These are phyloP conservation scores for Isochrysis galbana DNA, from an alignment of 78 protist genomes.

Conservation along the genomic window DNA sequence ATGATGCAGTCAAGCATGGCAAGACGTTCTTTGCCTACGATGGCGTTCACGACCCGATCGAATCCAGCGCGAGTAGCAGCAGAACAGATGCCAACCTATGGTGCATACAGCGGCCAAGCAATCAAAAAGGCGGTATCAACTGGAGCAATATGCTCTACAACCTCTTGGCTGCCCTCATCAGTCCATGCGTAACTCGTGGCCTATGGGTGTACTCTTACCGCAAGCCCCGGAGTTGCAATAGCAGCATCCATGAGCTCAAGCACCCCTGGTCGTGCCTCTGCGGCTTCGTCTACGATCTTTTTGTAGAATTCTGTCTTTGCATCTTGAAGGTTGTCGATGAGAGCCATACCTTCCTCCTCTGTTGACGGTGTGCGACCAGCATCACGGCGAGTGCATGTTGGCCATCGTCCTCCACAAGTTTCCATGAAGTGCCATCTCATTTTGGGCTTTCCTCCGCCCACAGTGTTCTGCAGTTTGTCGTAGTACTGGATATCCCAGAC, in stretches of 20 bases:
- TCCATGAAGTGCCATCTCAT: background rate
- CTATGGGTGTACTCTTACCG: too few relatives aligned
- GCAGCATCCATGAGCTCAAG: constrained; percentile 35
- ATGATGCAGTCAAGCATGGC: constrained; percentile 9
- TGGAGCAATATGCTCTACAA: too few relatives aligned
- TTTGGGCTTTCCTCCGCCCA: constrained; percentile 43
- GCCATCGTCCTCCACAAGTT: too few relatives aligned
- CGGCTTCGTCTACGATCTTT: background rate
- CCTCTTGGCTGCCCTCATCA: too few relatives aligned
- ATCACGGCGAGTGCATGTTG: too few relatives aligned
- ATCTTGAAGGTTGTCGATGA: background rate
- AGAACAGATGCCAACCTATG: constrained; percentile 31
- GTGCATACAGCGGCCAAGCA: too few relatives aligned
- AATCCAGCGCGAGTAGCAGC: constrained; percentile 25
- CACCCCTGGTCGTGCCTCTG: constrained; percentile 28
- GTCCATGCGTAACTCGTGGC: too few relatives aligned
- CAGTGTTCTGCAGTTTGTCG: constrained; percentile 16
- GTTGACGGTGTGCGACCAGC: too few relatives aligned
- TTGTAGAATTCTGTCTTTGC: constrained; percentile 7
- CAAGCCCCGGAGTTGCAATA: constrained; percentile 4
- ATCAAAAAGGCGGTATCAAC: too few relatives aligned
- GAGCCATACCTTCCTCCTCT: background rate
- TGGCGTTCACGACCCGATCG: background rate
- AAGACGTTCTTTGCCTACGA: constrained; percentile 19
- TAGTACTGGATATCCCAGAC: constrained; percentile 17